Conservation (phyloP, 1,284 basidiomycete genomes). For the Tilletia caries region DNA sequence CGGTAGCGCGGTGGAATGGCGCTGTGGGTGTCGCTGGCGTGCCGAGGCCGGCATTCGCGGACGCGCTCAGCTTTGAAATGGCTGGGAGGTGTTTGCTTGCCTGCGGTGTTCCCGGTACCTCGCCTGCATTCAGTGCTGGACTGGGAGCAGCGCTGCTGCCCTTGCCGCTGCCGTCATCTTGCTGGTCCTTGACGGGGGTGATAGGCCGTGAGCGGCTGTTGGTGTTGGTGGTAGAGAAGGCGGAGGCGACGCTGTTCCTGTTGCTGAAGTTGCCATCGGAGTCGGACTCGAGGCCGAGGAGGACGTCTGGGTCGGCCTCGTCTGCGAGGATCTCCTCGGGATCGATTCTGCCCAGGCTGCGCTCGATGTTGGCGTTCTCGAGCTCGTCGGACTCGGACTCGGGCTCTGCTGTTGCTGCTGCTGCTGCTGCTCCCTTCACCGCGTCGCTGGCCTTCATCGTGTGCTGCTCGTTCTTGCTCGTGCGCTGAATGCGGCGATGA, state of each 20-base stretch:
- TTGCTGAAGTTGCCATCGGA: slow-evolving; percentile 23
- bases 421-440: background rate
- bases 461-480: background rate
- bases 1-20: slow-evolving; percentile 6
- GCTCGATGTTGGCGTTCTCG: slow-evolving; percentile 21
- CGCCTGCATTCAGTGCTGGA: background rate
- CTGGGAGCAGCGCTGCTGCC: background rate
- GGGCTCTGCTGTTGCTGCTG: background rate
- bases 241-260: background rate
- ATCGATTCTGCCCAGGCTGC: slow-evolving; percentile 30
- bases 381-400: background rate
- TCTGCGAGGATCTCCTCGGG: slow-evolving; percentile 44
- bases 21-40: slow-evolving; percentile 16
- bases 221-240: background rate
- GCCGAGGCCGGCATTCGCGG: background rate
- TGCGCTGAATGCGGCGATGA: background rate
- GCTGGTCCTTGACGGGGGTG: background rate
- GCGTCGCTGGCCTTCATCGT: background rate
- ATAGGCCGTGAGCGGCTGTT: background rate
- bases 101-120: background rate
- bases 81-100: background rate
- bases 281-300: slow-evolving; percentile 37
- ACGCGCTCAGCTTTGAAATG: background rate
- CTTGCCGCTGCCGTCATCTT: background rate
- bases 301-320: slow-evolving; percentile 37